Evolutionary conservation across 2,329 filamentous ascomycete species (phyloP).

Genomic region (Aspergillus sp.): DNA sequence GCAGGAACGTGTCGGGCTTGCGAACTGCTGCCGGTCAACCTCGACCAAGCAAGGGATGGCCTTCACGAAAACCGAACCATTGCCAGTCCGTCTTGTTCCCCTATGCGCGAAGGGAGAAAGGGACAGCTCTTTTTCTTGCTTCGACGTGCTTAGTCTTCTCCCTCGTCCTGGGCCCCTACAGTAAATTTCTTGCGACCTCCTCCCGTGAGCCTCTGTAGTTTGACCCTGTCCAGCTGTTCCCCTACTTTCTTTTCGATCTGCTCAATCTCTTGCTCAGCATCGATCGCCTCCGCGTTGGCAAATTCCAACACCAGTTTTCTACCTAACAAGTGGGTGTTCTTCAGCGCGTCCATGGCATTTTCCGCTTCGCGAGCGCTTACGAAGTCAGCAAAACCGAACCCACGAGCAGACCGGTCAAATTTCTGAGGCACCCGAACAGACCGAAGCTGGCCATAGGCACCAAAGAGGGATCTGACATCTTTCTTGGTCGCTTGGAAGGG

Average conservation of each 20-base stretch:
- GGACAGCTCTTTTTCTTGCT: background rate
- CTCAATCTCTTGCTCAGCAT: constrained; percentile 92
- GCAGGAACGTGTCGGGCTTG: constrained; percentile 36
- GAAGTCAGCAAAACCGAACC: constrained; percentile 97
- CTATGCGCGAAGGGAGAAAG: constrained; percentile 28
- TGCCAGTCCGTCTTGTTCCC: constrained; percentile 26
- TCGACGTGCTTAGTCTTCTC: constrained; percentile 44
- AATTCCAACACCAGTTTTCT: constrained; percentile 88
- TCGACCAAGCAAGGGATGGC: constrained; percentile 35
- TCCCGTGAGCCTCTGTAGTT: constrained; percentile 82
- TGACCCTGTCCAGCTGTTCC: constrained; percentile 85
- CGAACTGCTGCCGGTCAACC: constrained; percentile 22
- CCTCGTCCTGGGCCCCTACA: constrained; percentile 69
- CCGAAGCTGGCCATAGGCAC: constrained; percentile 86
- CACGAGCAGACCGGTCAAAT: constrained; percentile 82
- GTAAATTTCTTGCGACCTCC: constrained; percentile 83
- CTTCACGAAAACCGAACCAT: constrained; percentile 19
- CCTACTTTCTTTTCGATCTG: constrained; percentile 97
- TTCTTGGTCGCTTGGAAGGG: constrained; percentile 95
- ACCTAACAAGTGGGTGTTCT: constrained; percentile 89
- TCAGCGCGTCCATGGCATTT: constrained; percentile 86
- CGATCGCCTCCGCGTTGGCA: constrained; percentile 81
- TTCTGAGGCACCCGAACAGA: constrained; percentile 94
- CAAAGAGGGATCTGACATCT: constrained; percentile 81
- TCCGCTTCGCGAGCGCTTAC: constrained; percentile 84